A percentile compares a stretch with the other conserved stretches of the same genome.
Conservation (phyloP, 768 basidiomycete genomes). For the Pleurotus cornucopiae region DNA sequence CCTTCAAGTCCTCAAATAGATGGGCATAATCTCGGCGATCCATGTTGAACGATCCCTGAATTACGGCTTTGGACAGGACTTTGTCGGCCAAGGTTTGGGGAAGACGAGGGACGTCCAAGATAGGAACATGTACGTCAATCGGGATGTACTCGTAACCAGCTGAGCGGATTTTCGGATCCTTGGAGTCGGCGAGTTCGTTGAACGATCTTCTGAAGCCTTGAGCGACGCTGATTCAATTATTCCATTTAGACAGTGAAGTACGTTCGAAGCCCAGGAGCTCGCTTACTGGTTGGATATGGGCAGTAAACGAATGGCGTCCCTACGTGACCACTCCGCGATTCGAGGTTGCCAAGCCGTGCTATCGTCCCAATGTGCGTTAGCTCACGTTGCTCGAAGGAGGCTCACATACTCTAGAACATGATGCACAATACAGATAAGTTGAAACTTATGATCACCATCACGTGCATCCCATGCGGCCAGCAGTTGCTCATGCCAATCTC, state of each 20-base stretch:
- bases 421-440: constrained; percentile 38
- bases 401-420: constrained; percentile 20
- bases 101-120: constrained; percentile 26
- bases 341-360: constrained; percentile 24
- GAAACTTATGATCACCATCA: constrained; percentile 30
- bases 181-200: constrained; percentile 25
- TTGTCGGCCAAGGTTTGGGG: constrained; percentile 16
- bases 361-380: constrained; percentile 6
- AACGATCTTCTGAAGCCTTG: constrained; percentile 25
- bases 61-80: constrained; percentile 33
- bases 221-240: constrained; percentile 20
- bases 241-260: not conserved
- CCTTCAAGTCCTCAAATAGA: constrained; percentile 28
- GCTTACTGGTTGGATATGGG: constrained; percentile 37
- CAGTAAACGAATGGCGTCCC: constrained; percentile 31
- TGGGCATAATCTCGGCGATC: constrained; percentile 30
- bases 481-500: constrained; percentile 21
- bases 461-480: constrained; percentile 32
- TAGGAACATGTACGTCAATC: constrained; percentile 30
- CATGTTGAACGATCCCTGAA: constrained; percentile 32
- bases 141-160: constrained; percentile 31
- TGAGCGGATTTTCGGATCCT: constrained; percentile 20
- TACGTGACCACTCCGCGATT: constrained; percentile 32
- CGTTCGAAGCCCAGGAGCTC: not conserved
- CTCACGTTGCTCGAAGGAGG: not conserved